phyloP scores from a whole-genome alignment of 441 rosid species.

The Melastoma candidum region DNA sequence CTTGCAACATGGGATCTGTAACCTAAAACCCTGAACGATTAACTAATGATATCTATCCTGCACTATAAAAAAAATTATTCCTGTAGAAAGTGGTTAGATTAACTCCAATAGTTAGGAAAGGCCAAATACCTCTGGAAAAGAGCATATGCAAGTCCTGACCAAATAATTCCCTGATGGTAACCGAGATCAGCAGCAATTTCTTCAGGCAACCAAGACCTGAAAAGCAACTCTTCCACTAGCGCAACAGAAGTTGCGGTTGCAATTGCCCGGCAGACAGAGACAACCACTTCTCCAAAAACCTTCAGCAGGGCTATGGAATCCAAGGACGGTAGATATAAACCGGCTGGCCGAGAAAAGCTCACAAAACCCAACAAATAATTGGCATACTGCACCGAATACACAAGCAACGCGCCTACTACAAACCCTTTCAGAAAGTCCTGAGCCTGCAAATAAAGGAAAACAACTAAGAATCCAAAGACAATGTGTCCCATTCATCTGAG shows the following conservation, averaged over 20 bases:
- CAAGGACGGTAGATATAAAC: conserved; percentile 34
- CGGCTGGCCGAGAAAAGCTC: conserved; percentile 51
- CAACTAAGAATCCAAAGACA: not conserved
- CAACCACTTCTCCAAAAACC: conserved; percentile 30
- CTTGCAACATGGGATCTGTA: too few species aligned
- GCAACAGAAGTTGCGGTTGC: conserved; percentile 54
- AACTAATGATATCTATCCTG: too few species aligned
- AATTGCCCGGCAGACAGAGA: conserved; percentile 45
- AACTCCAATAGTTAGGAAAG: not conserved
- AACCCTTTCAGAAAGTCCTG: conserved; percentile 48
- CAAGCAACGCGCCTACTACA: conserved; percentile 64
- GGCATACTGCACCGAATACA: conserved; percentile 45
- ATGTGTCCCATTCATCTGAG: too few species aligned
- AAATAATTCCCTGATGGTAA: conserved; percentile 62
- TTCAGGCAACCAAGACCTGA: conserved; percentile 82
- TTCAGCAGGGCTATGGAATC: conserved; percentile 34
- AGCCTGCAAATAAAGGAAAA: conserved; percentile 40
- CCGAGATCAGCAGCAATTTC: conserved; percentile 81
- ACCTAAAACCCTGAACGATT: too few species aligned
- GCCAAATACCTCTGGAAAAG: conserved; percentile 60
- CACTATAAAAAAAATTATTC: not conserved
- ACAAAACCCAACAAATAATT: conserved; percentile 58
- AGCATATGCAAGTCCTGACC: conserved; percentile 73
- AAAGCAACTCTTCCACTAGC: conserved; percentile 80
- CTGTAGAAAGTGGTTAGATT: not conserved